A percentile compares a stretch with the other conserved stretches of the same genome.
Evolutionary conservation across 176 grass and related monocot genomes (phyloP).

Genomic region (Hyparrhenia diplandra): DNA sequence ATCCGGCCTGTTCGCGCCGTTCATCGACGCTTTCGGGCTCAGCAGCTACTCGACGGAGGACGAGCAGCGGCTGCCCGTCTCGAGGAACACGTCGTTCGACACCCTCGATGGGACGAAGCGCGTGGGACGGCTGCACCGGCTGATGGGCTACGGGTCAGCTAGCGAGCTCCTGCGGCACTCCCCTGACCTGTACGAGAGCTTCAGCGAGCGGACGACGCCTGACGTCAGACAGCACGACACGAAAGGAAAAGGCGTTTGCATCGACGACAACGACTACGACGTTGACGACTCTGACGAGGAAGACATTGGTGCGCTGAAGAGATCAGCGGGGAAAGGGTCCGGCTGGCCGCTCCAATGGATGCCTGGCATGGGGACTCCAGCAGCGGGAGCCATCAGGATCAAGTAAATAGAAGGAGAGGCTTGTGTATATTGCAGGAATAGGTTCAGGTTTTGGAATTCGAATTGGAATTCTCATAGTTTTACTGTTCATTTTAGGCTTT

Average conservation of each 20-base stretch:
- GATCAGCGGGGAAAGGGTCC: not conserved
- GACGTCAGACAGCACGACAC: constrained; percentile 16
- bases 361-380: not conserved
- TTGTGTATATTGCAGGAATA: constrained; percentile 27
- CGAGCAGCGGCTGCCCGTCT: constrained; percentile 47
- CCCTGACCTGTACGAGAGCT: constrained; percentile 52
- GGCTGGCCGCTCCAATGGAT: not conserved
- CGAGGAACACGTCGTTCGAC: constrained; percentile 58
- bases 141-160: constrained; percentile 73
- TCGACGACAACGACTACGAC: constrained; percentile 1
- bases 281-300: constrained; percentile 41
- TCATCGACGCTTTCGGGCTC: constrained; percentile 37
- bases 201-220: constrained; percentile 31
- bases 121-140: constrained; percentile 49
- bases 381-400: constrained; percentile 42
- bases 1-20: constrained; percentile 39
- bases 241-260: constrained; percentile 45
- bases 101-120: constrained; percentile 4
- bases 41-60: constrained; percentile 59
- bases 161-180: constrained; percentile 44
- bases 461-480: not conserved
- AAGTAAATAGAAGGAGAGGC: not conserved
- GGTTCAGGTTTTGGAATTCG: constrained; percentile 15
- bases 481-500: too few species aligned
- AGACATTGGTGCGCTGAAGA: not conserved